Base-by-base conservation (phyloP, 2,329 filamentous ascomycete species). In the Camptophora hylomeconis region DNA sequence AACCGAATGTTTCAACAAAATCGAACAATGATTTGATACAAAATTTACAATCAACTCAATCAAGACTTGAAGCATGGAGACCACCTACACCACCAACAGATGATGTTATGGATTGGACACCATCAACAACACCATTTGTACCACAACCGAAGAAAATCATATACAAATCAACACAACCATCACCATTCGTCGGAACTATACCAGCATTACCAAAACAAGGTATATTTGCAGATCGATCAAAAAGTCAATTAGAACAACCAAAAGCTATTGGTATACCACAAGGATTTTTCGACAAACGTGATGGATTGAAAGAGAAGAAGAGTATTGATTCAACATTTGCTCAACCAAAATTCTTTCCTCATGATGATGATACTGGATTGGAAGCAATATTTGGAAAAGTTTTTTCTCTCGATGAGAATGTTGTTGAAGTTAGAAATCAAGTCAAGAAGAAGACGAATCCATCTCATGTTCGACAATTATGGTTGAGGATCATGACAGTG, bases 81-180 rank as follows among this genome's bases (percentile, higher is more conserved):
- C 53, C 54, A 9, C 50, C 52, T 4, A 56, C 57, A 27, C 39
- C 37, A 17, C 41, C 42, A 8, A 35, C 41, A 15, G 39, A 41
- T 13, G 58, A 62, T 35, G 51, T 50, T 22, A 65, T 65, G 61
- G 61, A 65, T 35, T 65, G 61, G 61, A 58, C 57, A 18, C 61
- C 61, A n/a, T 57, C 59, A 19, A 50, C 56, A 21, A 34, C 28
- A 9, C 19, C 18, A 5, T 42, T 44, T 22, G 21, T 33, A 14
- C 39, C 41, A 13, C 31, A 33, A 15, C 34, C 33, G 8, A 38
- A 38, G 24, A 44, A 45, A 20, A 46, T 49, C 23, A 44, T 50
- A 22, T 43, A 44, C 24, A 45, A 38, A 14, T 46, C 51, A 17
- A 40, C 49, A 9, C 48, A 45, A 4, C 52, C 55, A 8, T 49